Percentiles rank a stretch among this genome's conserved stretches.
Evolutionary conservation across 1,284 basidiomycete genomes (phyloP).

Genomic region (Irpex rosettiformis): DNA sequence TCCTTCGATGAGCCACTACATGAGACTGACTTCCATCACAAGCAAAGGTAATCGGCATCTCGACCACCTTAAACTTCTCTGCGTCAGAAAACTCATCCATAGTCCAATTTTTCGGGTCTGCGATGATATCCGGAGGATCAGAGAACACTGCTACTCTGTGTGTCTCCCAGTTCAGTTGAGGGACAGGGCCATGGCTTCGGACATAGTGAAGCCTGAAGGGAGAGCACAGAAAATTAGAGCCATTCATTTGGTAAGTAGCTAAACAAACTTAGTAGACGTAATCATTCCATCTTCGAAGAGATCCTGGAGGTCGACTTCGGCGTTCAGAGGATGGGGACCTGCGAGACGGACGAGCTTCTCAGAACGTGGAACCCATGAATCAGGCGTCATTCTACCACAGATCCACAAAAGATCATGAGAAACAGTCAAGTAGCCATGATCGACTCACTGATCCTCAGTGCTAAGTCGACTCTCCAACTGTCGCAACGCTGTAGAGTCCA

Average conservation of each 20-base stretch:
- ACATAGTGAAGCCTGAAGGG: conserved; percentile 21
- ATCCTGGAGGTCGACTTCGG: conserved; percentile 17
- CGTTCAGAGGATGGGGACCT: conserved; percentile 22
- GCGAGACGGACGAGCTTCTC: conserved; percentile 20
- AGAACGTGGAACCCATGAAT: conserved; percentile 26
- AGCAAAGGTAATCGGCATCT: conserved; percentile 22
- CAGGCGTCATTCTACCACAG: conserved; percentile 12
- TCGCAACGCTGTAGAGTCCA: conserved; percentile 17
- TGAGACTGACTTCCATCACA: conserved; percentile 25
- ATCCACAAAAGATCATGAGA: background rate
- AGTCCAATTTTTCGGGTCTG: conserved; percentile 18
- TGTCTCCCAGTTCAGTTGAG: conserved; percentile 22
- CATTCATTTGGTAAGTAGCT: too few relatives aligned
- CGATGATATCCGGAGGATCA: conserved; percentile 13
- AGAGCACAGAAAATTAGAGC: conserved; percentile 4
- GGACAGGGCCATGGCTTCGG: conserved; percentile 22
- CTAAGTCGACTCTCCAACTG: conserved; percentile 21
- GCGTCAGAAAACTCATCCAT: conserved; percentile 21
- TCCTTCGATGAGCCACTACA: too few relatives aligned
- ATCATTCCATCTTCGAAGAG: conserved; percentile 22
- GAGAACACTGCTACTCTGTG: conserved; percentile 17
- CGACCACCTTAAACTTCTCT: conserved; percentile 13
- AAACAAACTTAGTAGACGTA: conserved; percentile 23
- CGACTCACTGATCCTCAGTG: conserved; percentile 22
- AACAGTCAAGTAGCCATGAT: too few relatives aligned